Evolutionary conservation across 345 rosid species (phyloP), one percentile per base, ranked within the genome.

Genomic region (Clarkia xantiana): DNA sequence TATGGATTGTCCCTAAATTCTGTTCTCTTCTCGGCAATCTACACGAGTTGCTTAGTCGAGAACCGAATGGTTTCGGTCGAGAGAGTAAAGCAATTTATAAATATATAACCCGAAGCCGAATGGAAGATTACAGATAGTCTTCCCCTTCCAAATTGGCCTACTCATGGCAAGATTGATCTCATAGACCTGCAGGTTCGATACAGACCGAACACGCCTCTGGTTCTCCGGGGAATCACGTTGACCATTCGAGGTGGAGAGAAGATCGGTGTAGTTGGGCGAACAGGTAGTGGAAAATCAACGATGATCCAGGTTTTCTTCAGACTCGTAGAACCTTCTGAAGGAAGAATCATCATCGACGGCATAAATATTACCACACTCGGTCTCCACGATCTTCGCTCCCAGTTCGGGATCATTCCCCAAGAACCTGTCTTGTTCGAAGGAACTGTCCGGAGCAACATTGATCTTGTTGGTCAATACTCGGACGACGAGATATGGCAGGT

Each of bases 361-460:
- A 76, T 91, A 13, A 80, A 91, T 64, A 79, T 86, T 42, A 62
- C 72, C 57, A 47, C 53, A 58, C 57, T 86, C 6, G 97, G 97
- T 19, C 80, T 89, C n/a, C 97, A 82, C 36, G 82, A 89, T 73
- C 90, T 89, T 23, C 71, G 97, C 62, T 80, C 97, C 52, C 75
- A 95, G 17, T 82, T 89, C 22, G 90, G 97, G 23, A 91, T 86
- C 75, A 91, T 91, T 51, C 96, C 96, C 11, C 98, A 91, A 67
- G 98, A 91, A 25, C 98, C 96, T 25, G 93, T 86, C 41, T 86
- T 91, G 34, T 91, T 91, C 22, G 98, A 91, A 72, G 97, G 97
- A 54, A 85, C 97, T 0, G 89, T 91, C 18, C 76, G 98, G 61
- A 86, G 89, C 72, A 86, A 91, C 71, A 62, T 91, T 19, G 96